A percentile compares a stretch with the other conserved stretches of the same genome.
Conservation (phyloP, 1,284 basidiomycete species). For the Malassezia arunalokei region DNA sequence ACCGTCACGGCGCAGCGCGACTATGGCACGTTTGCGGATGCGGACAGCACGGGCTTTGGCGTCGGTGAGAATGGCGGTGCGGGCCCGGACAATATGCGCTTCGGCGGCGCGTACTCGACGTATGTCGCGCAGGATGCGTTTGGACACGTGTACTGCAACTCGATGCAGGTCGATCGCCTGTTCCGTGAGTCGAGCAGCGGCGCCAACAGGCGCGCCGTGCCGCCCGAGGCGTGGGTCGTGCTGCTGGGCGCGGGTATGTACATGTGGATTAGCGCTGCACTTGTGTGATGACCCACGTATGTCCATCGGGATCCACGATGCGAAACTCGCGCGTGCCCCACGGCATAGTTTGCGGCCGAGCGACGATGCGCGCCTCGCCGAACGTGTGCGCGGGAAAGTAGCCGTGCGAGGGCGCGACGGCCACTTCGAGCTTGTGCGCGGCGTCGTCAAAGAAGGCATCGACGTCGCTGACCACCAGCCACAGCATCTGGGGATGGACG, state of each 20-base stretch:
- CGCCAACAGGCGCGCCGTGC: background rate
- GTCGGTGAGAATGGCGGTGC: slow-evolving; percentile 35
- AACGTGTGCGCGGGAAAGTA: slow-evolving; percentile 28
- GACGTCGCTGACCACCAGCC: slow-evolving; percentile 4
- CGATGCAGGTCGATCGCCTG: slow-evolving; percentile 35
- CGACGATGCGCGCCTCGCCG: slow-evolving; percentile 20
- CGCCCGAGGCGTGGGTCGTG: background rate
- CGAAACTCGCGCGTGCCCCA: slow-evolving; percentile 28
- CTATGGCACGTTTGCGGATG: slow-evolving; percentile 44
- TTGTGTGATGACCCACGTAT: slow-evolving; percentile 24
- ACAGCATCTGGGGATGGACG: background rate
- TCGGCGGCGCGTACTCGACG: slow-evolving; percentile 28
- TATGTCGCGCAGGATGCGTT: slow-evolving; percentile 43
- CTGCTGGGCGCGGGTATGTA: background rate
- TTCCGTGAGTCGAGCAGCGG: slow-evolving; percentile 15
- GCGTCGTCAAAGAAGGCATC: slow-evolving; percentile 9
- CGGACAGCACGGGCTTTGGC: slow-evolving; percentile 28
- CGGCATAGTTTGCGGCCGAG: slow-evolving; percentile 27
- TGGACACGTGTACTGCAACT: slow-evolving; percentile 41
- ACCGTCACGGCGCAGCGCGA: slow-evolving; percentile 39
- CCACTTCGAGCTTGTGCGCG: background rate
- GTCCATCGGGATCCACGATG: slow-evolving; percentile 29
- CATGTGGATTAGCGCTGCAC: background rate
- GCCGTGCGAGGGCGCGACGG: slow-evolving; percentile 2
- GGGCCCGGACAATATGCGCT: slow-evolving; percentile 28